A percentile compares a stretch with the other conserved stretches of the same genome.
phyloP scores from a whole-genome alignment of 495 filamentous ascomycete species.

The Podospora comata region DNA sequence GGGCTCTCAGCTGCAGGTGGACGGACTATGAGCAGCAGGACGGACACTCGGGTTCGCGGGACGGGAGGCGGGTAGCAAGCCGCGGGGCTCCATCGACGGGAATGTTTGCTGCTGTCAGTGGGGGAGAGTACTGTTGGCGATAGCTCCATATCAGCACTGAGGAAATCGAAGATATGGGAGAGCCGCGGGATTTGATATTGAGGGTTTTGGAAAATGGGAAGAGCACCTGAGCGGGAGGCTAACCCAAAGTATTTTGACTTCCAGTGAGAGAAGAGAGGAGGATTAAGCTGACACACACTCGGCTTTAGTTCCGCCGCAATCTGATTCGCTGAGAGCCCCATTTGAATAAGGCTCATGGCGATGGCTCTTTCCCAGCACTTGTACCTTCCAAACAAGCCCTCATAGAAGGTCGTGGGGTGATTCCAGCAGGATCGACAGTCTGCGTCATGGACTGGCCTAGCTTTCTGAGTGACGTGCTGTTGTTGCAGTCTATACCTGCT shows the following conservation, averaged over 20 bases:
- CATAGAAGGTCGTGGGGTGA: background rate
- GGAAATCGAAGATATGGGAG: background rate
- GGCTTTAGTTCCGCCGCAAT: background rate
- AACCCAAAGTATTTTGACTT: background rate
- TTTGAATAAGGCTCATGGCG: too few relatives aligned
- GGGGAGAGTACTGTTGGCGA: background rate
- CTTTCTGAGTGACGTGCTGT: too few relatives aligned
- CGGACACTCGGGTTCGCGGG: background rate
- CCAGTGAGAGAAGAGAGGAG: background rate
- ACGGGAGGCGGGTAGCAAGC: background rate
- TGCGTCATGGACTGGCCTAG: background rate
- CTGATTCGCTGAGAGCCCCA: background rate
- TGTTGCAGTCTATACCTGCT: too few relatives aligned
- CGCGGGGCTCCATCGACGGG: background rate
- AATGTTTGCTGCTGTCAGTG: background rate
- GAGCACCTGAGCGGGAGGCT: background rate
- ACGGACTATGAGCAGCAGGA: background rate
- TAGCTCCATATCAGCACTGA: background rate
- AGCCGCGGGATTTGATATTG: background rate
- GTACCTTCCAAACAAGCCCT: background rate
- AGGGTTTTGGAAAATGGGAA: background rate
- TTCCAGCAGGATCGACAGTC: background rate
- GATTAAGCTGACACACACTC: background rate
- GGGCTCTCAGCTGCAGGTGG: too few relatives aligned
- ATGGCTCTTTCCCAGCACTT: background rate